Evolutionary conservation across 495 filamentous ascomycete species (phyloP), one percentile per base, ranked within the genome.

Genomic region (Hyaloscypha variabilis): DNA sequence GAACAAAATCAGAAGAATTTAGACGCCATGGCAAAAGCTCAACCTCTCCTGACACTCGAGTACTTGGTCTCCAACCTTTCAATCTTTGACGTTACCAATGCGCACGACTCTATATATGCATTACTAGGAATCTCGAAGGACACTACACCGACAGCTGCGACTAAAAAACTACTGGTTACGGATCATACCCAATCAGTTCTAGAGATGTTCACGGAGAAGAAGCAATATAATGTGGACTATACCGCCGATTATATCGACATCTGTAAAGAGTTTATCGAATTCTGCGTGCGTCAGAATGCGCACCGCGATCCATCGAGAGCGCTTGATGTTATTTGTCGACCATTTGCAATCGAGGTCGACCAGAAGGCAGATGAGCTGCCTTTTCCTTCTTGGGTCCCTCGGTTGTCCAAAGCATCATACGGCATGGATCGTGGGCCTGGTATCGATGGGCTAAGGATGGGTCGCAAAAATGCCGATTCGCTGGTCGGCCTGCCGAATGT

Each of bases 261-360:
- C 51, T 54, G 51, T 28, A 54, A 25, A 25, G 51, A 54, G 21
- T 54, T 54, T 28, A 54, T 54, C 25, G 23, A 54, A 28, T 54
- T 54, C 25, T 54, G 51, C 26, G 25, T 54, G 21, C 51, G 19
- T 25, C 51, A 54, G 19, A 25, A 24, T 23, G 6, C 5, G 51
- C 51, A 4, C 21, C 21, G 25, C 5, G 51, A 54, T 26, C 51
- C 51, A 4, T 54, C 51, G 21, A 1, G 51, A 8, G 51, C 10
- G 23, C 51, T 54, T 54, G 51, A 54, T 4, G 51, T 54, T 28
- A 25, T 54, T 28, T 54, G 51, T 54, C 51, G 51, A 28, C 51
- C 51, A 54, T 54, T 24, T 24, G 51, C 51, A 3, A 26, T 54
- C 25, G 23, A 54, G 5, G n/a, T 54, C 23, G 25, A 28, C 19